Conservation (phyloP, 495 filamentous ascomycete genomes). For the Massariosphaeria phaeospora region DNA sequence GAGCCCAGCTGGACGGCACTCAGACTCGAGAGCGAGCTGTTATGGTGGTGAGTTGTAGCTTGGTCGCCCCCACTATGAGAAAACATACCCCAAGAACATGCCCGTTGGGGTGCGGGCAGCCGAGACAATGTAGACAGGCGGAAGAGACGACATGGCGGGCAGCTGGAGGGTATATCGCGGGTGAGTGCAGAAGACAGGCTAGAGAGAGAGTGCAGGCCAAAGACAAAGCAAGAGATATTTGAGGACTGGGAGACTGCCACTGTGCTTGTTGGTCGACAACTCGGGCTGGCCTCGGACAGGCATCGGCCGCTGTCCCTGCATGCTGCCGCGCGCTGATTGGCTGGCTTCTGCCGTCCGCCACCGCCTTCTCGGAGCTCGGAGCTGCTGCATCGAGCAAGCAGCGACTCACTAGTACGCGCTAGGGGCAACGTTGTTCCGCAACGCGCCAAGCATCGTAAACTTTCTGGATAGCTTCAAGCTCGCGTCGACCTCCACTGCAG, state of each 20-base stretch:
- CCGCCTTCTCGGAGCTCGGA: background rate
- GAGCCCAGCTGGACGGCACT: slow-evolving; percentile 82
- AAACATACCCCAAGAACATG: slow-evolving; percentile 79
- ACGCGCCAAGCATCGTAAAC: slow-evolving; percentile 8
- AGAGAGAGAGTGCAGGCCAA: background rate
- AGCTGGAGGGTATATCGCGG: background rate
- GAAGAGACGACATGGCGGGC: slow-evolving; percentile 55
- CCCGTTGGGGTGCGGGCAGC: slow-evolving; percentile 85
- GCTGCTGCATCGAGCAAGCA: background rate
- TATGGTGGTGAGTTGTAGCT: slow-evolving; percentile 25
- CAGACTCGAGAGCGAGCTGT: slow-evolving; percentile 76
- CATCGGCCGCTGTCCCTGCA: background rate
- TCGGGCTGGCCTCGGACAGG: background rate
- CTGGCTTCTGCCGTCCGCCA: background rate
- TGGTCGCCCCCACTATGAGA: slow-evolving; percentile 3
- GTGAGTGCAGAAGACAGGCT: background rate
- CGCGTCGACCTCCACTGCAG: background rate
- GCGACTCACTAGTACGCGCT: background rate
- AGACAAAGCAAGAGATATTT: background rate
- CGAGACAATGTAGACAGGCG: slow-evolving; percentile 93
- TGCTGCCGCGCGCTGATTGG: background rate
- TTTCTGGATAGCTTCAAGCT: slow-evolving; percentile 26
- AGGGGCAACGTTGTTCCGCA: slow-evolving; percentile 5
- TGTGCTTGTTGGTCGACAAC: background rate
- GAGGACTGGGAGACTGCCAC: too few relatives aligned